Evolutionary conservation across 495 filamentous ascomycete genomes (phyloP), one percentile per base, ranked within the genome.

Genomic region (Pyronema omphalodes): DNA sequence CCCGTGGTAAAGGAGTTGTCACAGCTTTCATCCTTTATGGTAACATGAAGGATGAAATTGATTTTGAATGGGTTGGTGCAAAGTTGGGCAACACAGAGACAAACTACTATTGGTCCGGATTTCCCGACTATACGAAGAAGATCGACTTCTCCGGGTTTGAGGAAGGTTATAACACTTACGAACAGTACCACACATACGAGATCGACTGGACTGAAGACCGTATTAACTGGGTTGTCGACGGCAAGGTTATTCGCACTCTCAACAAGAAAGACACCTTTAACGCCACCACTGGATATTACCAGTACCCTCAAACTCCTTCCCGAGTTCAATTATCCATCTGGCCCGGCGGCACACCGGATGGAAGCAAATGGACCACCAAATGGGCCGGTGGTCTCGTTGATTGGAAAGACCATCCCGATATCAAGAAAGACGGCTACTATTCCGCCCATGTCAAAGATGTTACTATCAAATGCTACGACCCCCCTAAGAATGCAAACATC

Each of bases 41-140:
- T 34, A 89, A 96, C 65, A 84, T 91, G 62, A 93, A 94, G 71
- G 91, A 98, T 63, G 91, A 98, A 68, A 94, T 98, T 63, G 91
- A 98, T 68, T 95, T 84, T 65, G 91, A 98, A 70, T 98, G 79
- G 65, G 79, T 98, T 53, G 91, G 91, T 53, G 75, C 76, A 44
- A 84, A 95, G 59, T 68, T 94, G 64, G 62, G 72, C 14, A 74
- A 73, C 49, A 83, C 82, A 15, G 88, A 98, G 73, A 87, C 86
- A 62, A 98, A 98, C 72, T 98, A 76, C 73, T 98, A 96, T 71
- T 94, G 81, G 71, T 89, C 95, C 68, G 91, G 93, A 58, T 81
- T 95, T 60, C 78, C 86, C 6, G 71, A 93, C 65, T 98, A 89
- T 94, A 72, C 71, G 23, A 29, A 55, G 46, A 64, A 69, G 47